Base-by-base conservation (phyloP, 169 alveolate species). In the Plasmodium blacklocki region DNA sequence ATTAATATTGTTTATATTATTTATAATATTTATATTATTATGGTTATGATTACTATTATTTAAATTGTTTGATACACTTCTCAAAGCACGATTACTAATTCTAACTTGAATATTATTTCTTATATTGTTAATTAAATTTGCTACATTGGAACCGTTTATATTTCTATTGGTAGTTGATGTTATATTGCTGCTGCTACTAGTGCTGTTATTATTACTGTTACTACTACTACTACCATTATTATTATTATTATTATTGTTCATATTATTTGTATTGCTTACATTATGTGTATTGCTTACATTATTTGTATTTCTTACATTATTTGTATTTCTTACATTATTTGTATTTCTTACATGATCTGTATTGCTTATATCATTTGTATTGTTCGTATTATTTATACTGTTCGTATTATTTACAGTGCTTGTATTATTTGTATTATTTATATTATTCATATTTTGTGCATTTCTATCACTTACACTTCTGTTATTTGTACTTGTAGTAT, bases 21-120 rank as follows among this genome's bases (percentile, higher is more conserved):
- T 29, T 19, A 11, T 23, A 19, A 14, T 29, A 47, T 23, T 70
- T n/a, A 14, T n/a, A 12, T 29, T 47, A 54, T 18, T 32, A 32
- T 56, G 15, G 6, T 39, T 68, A 63, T 2, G n/a, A 56, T n/a
- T 49, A 45, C 6, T n/a, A 32, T 32, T 58, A 29, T 32, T 47
- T 43, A 68, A 29, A 73, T 47, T 83, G 3, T 67, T 21, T 19
- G 63, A 39, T 9, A 72, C 66, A 72, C 21, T 83, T 60, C 80
- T 52, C 63, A 67, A 67, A 54, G 58, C 62, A 8, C 58, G 54
- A 23, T 43, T 83, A 49, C 73, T 58, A 21, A 83, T 54, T 83
- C 91, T 43, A 11, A 58, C 91, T 64, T 63, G 80, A 14, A 83
- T 50, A 63, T 56, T 56, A 49, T 58, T 59, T 66, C 89, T 26